Conservation (phyloP, 73 alveolate species). For the Durusdinium trenchii region DNA sequence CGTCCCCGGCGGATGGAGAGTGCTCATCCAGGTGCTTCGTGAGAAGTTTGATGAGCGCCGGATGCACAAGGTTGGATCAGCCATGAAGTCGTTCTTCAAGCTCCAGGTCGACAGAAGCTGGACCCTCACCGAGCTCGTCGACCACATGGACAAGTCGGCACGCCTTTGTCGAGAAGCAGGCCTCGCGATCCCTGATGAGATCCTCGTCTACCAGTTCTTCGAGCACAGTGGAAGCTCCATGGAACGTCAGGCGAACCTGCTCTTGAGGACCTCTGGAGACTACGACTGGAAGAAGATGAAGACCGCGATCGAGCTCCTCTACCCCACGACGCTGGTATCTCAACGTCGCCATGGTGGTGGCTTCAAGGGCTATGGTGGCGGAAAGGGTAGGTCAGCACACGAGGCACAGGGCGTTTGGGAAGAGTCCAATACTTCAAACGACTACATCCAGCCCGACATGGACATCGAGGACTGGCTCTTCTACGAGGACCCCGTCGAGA, state of each 20-base stretch:
- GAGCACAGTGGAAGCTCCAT: neutral
- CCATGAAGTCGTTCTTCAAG: constrained; percentile 17
- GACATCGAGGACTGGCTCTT: constrained; percentile 27
- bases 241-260: constrained; percentile 28
- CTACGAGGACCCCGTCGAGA: constrained; percentile 23
- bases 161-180: neutral
- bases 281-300: constrained; percentile 24
- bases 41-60: constrained; percentile 29
- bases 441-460: neutral
- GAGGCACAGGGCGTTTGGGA: neutral
- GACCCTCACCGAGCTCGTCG: neutral
- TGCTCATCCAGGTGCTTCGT: neutral
- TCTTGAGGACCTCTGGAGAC: constrained; percentile 26
- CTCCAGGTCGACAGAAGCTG: neutral
- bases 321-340: too few species aligned
- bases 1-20: neutral
- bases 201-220: neutral
- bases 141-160: constrained; percentile 7
- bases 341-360: neutral
- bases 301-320: constrained; percentile 26
- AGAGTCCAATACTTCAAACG: neutral
- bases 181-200: neutral
- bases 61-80: neutral
- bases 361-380: neutral
- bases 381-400: constrained; percentile 33